phyloP scores from a whole-genome alignment of 495 filamentous ascomycete genomes.

The Parachaetomium inaequale region DNA sequence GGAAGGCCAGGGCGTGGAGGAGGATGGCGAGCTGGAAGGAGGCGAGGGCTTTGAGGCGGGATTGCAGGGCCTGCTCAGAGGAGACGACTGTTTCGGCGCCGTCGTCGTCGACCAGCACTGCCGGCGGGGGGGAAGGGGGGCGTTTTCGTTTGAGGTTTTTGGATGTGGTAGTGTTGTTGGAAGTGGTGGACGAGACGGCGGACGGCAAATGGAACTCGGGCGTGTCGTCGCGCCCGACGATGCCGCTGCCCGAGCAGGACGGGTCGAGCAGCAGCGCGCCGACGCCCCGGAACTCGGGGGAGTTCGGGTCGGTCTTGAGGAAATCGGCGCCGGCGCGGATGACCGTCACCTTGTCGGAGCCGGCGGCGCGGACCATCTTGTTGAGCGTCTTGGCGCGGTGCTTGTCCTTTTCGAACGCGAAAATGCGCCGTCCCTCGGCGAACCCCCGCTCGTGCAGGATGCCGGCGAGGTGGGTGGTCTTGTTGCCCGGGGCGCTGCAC shows the following conservation, averaged over 20 bases:
- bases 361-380: conserved; percentile 78
- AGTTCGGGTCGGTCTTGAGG: conserved; percentile 61
- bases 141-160: conserved; percentile 1
- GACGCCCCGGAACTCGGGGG: conserved; percentile 53
- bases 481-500: conserved; percentile 93
- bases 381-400: conserved; percentile 65
- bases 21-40: conserved; percentile 74
- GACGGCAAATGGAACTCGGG: conserved; percentile 55
- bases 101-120: conserved; percentile 49
- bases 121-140: neutral
- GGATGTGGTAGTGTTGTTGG: too few relatives aligned
- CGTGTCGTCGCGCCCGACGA: conserved; percentile 78
- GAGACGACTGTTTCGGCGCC: conserved; percentile 41
- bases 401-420: conserved; percentile 69
- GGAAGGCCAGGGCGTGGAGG: conserved; percentile 78
- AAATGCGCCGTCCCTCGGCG: conserved; percentile 35
- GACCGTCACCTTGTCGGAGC: conserved; percentile 58
- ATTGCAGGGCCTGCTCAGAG: conserved; percentile 43
- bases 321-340: conserved; percentile 76
- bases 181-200: too few relatives aligned
- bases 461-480: conserved; percentile 89
- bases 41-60: conserved; percentile 66
- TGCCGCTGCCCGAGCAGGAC: conserved; percentile 91
- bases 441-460: conserved; percentile 45
- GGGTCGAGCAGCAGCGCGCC: conserved; percentile 81